A percentile compares a stretch with the other conserved stretches of the same genome.
These are phyloP conservation scores for Cladorrhinum samala DNA, from an alignment of 495 filamentous ascomycete genomes.

Conservation along the genomic window DNA sequence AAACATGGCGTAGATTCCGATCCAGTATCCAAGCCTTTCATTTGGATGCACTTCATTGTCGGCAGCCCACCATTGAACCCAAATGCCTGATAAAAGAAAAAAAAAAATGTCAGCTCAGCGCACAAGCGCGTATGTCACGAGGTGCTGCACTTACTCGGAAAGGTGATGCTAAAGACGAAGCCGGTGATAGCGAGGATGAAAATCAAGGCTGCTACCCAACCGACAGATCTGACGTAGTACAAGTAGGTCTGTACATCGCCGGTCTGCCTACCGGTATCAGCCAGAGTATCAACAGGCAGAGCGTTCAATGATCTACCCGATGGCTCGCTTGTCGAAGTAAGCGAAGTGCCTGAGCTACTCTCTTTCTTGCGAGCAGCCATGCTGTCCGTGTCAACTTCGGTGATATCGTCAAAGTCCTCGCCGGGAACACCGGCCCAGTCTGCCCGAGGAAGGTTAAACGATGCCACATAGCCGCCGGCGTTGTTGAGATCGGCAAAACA, in stretches of 20 bases:
- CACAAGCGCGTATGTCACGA: neutral
- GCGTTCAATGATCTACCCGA: neutral
- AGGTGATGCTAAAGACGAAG: slow-evolving; percentile 23
- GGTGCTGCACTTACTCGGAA: slow-evolving; percentile 23
- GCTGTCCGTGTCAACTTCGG: neutral
- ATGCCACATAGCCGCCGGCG: slow-evolving; percentile 17
- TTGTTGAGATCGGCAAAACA: slow-evolving; percentile 27
- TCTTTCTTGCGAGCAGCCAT: neutral
- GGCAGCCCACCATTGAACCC: slow-evolving; percentile 30
- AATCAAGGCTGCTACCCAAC: slow-evolving; percentile 37
- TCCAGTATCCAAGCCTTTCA: slow-evolving; percentile 21
- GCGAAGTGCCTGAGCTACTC: slow-evolving; percentile 1
- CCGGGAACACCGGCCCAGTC: slow-evolving; percentile 12
- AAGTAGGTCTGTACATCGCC: slow-evolving; percentile 51
- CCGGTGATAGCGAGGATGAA: slow-evolving; percentile 32
- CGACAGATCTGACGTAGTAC: slow-evolving; percentile 49
- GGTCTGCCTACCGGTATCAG: slow-evolving; percentile 28
- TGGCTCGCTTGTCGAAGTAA: slow-evolving; percentile 11
- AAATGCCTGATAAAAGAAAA: slow-evolving; percentile 13
- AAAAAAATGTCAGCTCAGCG: too few relatives aligned
- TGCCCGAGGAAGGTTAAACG: slow-evolving; percentile 13
- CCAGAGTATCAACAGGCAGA: neutral
- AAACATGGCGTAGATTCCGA: slow-evolving; percentile 24
- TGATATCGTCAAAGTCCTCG: slow-evolving; percentile 1
- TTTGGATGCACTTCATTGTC: slow-evolving; percentile 22